Conservation (phyloP, 345 rosid species). For the Hypericum perforatum region DNA sequence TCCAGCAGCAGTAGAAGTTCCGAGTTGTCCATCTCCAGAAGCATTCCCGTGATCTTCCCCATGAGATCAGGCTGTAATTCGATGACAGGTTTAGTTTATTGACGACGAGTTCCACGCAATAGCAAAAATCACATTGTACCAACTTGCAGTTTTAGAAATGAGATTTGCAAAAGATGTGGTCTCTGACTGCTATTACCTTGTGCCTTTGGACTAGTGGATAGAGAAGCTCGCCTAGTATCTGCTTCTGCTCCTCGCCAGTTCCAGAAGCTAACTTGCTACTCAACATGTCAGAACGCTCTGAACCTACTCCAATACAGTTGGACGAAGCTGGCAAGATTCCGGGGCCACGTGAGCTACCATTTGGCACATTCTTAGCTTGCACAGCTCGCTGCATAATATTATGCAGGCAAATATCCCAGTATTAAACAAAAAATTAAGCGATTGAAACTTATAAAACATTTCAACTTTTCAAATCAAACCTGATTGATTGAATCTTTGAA, state of each 20-base stretch:
- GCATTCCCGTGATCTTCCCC: slow-evolving; percentile 13
- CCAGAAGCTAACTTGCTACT: slow-evolving; percentile 54
- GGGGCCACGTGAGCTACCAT: slow-evolving; percentile 31
- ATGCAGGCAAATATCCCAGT: no score
- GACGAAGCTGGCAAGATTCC: slow-evolving; percentile 18
- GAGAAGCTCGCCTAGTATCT: slow-evolving; percentile 48
- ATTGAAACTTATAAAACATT: background rate
- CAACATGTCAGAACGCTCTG: slow-evolving; percentile 35
- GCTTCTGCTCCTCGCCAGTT: slow-evolving; percentile 47
- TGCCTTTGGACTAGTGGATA: slow-evolving; percentile 55
- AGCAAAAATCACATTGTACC: background rate
- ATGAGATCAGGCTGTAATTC: slow-evolving; percentile 13
- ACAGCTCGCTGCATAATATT: slow-evolving; percentile 21
- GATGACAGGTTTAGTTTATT: background rate
- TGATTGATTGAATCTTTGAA: slow-evolving; percentile 42
- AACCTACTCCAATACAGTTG: slow-evolving; percentile 19
- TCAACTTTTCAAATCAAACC: slow-evolving; percentile 20
- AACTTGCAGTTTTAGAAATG: background rate
- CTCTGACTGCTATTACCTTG: slow-evolving; percentile 28
- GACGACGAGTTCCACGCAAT: background rate
- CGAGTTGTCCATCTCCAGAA: slow-evolving; percentile 13
- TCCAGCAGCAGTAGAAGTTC: slow-evolving; percentile 11
- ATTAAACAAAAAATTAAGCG: background rate
- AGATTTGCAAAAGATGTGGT: no score
- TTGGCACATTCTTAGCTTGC: slow-evolving; percentile 30